phyloP scores from a whole-genome alignment of 108 stramenopile species.

The Conticribra weissflogii region DNA sequence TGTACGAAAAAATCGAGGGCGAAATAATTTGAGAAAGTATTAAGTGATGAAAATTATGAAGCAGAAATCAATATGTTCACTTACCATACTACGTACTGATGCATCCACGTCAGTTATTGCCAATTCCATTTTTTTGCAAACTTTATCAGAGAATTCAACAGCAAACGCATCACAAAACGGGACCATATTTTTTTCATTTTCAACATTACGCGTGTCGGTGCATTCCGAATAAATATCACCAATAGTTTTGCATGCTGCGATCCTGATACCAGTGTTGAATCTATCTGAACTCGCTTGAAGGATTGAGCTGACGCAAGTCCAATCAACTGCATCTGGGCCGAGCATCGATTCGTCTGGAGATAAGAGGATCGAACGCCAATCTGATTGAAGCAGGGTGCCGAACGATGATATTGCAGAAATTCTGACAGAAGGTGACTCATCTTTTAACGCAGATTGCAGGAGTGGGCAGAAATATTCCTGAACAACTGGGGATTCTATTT shows the following conservation, averaged over 20 bases:
- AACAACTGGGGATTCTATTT: conserved; percentile 26
- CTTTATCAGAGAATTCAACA: conserved; percentile 22
- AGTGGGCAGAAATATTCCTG: conserved; percentile 36
- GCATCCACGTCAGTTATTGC: conserved; percentile 52
- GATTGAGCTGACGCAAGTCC: conserved; percentile 36
- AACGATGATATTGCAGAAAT: conserved; percentile 38
- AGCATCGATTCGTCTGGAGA: no score
- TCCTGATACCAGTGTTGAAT: conserved; percentile 50
- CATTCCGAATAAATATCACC: conserved; percentile 64
- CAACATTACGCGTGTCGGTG: conserved; percentile 9
- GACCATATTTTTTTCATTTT: not conserved
- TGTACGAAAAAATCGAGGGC: not conserved
- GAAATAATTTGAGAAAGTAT: not conserved
- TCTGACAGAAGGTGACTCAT: conserved; percentile 34
- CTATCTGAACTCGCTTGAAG: conserved; percentile 43
- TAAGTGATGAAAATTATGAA: not conserved
- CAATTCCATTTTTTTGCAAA: conserved; percentile 44
- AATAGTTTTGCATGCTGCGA: conserved; percentile 65
- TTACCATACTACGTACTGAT: conserved; percentile 65
- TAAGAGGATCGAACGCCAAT: no score
- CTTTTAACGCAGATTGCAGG: conserved; percentile 25
- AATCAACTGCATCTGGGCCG: no score
- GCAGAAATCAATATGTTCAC: not conserved
- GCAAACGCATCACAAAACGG: conserved; percentile 15
- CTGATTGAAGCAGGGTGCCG: conserved; percentile 42